phyloP scores from a whole-genome alignment of 2,329 filamentous ascomycete species.

The Fusarium goolgardi region DNA sequence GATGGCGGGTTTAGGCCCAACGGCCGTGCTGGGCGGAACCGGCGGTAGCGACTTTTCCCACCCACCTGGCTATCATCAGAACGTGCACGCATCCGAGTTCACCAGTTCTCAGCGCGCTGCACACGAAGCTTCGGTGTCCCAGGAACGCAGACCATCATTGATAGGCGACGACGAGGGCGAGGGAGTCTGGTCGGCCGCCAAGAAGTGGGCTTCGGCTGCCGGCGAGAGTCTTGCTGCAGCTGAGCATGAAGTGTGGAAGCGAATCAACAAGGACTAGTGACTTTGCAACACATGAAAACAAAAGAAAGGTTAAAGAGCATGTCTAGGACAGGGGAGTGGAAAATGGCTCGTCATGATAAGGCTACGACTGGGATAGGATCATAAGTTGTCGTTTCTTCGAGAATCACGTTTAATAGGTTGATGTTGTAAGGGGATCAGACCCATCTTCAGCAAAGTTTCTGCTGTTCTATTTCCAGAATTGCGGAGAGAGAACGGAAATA shows the following conservation, averaged over 20 bases:
- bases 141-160: constrained; percentile 39
- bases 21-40: constrained; percentile 45
- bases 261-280: constrained; percentile 67
- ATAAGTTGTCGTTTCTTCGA: constrained; percentile 30
- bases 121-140: constrained; percentile 51
- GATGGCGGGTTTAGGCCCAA: constrained; percentile 44
- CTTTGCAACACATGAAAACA: constrained; percentile 5
- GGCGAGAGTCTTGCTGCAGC: constrained; percentile 68
- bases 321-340: constrained; percentile 15
- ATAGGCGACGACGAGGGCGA: constrained; percentile 52
- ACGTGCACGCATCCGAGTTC: constrained; percentile 64
- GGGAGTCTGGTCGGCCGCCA: constrained; percentile 67
- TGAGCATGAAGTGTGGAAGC: constrained; percentile 72
- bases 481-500: constrained; percentile 30
- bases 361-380: constrained; percentile 34
- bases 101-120: constrained; percentile 60
- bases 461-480: constrained; percentile 46
- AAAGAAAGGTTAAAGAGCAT: background rate
- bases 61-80: constrained; percentile 68
- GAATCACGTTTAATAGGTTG: constrained; percentile 41
- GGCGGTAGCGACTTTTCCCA: constrained; percentile 54
- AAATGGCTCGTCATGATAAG: constrained; percentile 30
- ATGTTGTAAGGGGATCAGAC: constrained; percentile 42
- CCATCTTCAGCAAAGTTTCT: constrained; percentile 35
- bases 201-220: constrained; percentile 67